These are phyloP conservation scores for Pichia paraexigua DNA, from an alignment of 805 yeast species.

Conservation along the genomic window DNA sequence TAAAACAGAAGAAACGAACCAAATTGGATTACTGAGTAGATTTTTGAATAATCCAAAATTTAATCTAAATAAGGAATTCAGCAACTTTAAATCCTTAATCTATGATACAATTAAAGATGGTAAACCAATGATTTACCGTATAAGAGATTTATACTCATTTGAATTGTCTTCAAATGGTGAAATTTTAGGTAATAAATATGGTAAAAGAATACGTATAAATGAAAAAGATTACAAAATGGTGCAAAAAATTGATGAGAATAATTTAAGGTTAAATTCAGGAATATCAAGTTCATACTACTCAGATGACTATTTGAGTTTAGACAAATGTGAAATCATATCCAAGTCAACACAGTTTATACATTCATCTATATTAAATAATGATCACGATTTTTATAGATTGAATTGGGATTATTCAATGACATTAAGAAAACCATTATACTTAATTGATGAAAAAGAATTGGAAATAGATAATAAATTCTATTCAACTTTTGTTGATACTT, in stretches of 20 bases:
- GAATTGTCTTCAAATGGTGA: neutral
- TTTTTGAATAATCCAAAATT: neutral
- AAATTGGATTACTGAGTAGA: conserved; percentile 1
- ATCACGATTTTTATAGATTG: conserved; percentile 34
- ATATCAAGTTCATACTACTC: neutral
- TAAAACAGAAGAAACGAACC: neutral
- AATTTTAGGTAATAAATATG: neutral
- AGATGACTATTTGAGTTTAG: conserved; percentile 17
- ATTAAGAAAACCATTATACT: conserved; percentile 36
- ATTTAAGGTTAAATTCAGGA: neutral
- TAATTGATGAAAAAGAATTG: conserved; percentile 11
- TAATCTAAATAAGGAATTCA: conserved; percentile 11
- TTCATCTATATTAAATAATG: conserved; percentile 34
- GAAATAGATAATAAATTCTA: conserved; percentile 29
- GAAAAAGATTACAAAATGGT: neutral
- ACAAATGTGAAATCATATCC: conserved; percentile 8
- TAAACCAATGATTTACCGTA: neutral
- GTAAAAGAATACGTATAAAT: neutral
- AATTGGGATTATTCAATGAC: conserved; percentile 35
- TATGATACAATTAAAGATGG: conserved; percentile 1
- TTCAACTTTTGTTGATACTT: conserved; percentile 22
- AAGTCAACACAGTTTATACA: neutral
- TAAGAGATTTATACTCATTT: neutral
- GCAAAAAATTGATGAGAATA: neutral
- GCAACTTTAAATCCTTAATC: conserved; percentile 10